Percentiles rank a stretch among this genome's conserved stretches.
Evolutionary conservation across 495 filamentous ascomycete genomes (phyloP).

Genomic region (Lasiosphaeria miniovina): DNA sequence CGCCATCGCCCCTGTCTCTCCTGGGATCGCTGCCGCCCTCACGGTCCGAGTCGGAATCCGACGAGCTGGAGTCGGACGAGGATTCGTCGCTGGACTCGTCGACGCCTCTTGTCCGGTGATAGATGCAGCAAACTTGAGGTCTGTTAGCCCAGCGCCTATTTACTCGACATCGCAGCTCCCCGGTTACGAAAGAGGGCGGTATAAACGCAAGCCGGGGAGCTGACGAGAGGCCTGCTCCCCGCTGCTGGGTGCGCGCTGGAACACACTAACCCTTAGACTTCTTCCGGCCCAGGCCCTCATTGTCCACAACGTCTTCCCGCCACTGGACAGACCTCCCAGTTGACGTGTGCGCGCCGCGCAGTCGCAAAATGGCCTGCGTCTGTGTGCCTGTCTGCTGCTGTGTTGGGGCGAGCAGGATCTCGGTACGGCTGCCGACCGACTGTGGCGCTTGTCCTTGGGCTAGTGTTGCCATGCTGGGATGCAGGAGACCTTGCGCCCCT

Average conservation of each 20-base stretch:
- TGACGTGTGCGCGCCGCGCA: conserved; percentile 40
- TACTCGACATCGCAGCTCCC: too few relatives aligned
- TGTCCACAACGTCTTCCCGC: conserved; percentile 92
- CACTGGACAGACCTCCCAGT: conserved; percentile 67
- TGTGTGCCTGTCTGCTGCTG: conserved; percentile 19
- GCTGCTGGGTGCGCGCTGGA: background rate
- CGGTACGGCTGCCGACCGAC: conserved; percentile 21
- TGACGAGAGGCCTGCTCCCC: conserved; percentile 1
- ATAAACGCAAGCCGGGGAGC: background rate
- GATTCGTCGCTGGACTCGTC: conserved; percentile 84
- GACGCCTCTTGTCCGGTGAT: conserved; percentile 77
- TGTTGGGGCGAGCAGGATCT: conserved; percentile 8
- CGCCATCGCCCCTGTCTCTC: conserved; percentile 17
- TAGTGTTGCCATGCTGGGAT: conserved; percentile 24
- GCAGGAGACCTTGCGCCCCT: background rate
- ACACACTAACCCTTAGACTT: conserved; percentile 73
- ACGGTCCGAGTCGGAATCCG: conserved; percentile 44
- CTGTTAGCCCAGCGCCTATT: too few relatives aligned
- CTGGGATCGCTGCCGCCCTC: conserved; percentile 25
- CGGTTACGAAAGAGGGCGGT: too few relatives aligned
- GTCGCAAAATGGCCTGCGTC: conserved; percentile 43
- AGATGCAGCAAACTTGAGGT: conserved; percentile 89
- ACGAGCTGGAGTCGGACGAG: conserved; percentile 51
- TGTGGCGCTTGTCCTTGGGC: conserved; percentile 18
- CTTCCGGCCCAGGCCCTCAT: conserved; percentile 93